phyloP scores from a whole-genome alignment of 352 stramenopile species.

The Phytophthora multivora region DNA sequence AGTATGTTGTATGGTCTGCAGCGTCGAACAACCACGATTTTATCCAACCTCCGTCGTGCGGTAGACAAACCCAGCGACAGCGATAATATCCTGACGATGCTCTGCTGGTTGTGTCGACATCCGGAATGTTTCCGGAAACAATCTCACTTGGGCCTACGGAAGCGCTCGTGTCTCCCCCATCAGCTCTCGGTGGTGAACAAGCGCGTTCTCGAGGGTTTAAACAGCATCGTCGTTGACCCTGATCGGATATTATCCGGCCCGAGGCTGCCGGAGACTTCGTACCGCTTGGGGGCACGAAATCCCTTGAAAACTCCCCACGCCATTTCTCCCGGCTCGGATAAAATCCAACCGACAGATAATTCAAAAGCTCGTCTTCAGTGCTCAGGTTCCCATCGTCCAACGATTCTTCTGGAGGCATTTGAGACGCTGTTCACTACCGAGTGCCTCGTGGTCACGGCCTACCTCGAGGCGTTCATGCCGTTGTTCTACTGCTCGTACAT shows the following conservation, averaged over 20 bases:
- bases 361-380: neutral
- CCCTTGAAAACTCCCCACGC: neutral
- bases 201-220: conserved; percentile 13
- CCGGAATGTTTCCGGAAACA: conserved; percentile 13
- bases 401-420: conserved; percentile 16
- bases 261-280: too few species aligned
- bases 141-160: conserved; percentile 5
- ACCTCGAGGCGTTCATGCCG: conserved; percentile 14
- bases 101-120: conserved; percentile 18
- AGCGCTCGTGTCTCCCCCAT: conserved; percentile 18
- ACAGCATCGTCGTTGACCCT: conserved; percentile 1
- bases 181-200: conserved; percentile 10
- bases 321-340: neutral
- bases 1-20: conserved; percentile 22
- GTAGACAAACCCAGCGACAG: neutral
- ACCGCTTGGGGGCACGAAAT: too few species aligned
- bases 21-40: conserved; percentile 1
- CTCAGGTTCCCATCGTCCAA: neutral
- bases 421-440: conserved; percentile 20
- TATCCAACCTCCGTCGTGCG: conserved; percentile 1
- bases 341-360: neutral
- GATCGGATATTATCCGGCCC: neutral
- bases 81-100: conserved; percentile 16
- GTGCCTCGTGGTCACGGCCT: conserved; percentile 5
- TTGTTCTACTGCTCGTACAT: conserved; percentile 11